Conservation (phyloP, 768 basidiomycete species). For the Rhodotorula kratochvilovae region DNA sequence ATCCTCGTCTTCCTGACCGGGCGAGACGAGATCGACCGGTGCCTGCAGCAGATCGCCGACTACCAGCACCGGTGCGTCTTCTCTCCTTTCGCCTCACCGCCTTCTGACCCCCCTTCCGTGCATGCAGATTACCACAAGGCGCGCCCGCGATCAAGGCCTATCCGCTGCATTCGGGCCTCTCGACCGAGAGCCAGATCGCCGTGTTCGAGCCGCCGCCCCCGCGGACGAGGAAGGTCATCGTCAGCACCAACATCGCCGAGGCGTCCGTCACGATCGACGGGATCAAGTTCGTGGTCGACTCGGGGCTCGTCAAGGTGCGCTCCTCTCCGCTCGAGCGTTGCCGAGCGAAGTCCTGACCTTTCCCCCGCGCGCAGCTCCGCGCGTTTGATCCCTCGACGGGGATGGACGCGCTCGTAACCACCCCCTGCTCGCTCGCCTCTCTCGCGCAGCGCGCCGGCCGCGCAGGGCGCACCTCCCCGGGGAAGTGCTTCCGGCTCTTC, state of each 20-base stretch:
- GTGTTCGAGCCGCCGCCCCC: conserved; percentile 74
- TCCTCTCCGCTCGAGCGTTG: background rate
- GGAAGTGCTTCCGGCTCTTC: conserved; percentile 89
- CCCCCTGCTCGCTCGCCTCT: conserved; percentile 80
- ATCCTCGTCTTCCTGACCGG: conserved; percentile 92
- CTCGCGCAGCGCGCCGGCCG: conserved; percentile 89
- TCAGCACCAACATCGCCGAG: conserved; percentile 95
- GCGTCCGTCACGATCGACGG: conserved; percentile 97
- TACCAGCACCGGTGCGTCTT: conserved; percentile 52
- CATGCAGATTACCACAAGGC: conserved; percentile 52
- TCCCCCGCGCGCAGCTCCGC: conserved; percentile 57
- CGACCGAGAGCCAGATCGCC: conserved; percentile 77
- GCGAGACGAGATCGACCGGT: conserved; percentile 89
- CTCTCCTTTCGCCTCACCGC: conserved; percentile 51
- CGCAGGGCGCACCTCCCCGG: conserved; percentile 86
- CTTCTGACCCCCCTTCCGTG: conserved; percentile 49
- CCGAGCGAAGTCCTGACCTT: conserved; percentile 44
- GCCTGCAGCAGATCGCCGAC: conserved; percentile 73
- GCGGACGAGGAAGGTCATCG: conserved; percentile 79
- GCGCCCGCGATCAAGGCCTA: conserved; percentile 62
- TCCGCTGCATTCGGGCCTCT: conserved; percentile 82
- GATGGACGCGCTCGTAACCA: conserved; percentile 74
- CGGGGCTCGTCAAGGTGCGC: conserved; percentile 86
- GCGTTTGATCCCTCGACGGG: conserved; percentile 81
- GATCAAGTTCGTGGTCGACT: conserved; percentile 86